Evolutionary conservation across 495 filamentous ascomycete genomes (phyloP).

Genomic region (Hyaloscypha hepaticicola): DNA sequence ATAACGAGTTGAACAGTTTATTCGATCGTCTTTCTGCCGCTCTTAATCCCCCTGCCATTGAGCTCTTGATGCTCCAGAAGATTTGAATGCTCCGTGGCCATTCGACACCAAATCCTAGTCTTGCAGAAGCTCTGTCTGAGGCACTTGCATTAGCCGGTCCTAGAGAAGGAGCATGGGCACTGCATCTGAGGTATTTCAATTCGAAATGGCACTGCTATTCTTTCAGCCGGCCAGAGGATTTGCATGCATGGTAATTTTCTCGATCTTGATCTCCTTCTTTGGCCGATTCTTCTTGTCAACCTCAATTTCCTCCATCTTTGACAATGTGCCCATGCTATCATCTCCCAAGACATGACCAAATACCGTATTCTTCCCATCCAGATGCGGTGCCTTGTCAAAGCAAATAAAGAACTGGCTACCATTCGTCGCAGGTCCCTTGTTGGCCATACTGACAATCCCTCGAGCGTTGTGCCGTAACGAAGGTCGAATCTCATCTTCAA

Average conservation of each 20-base stretch:
- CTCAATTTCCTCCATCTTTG: conserved; percentile 70
- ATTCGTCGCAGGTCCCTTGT: conserved; percentile 81
- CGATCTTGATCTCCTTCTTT: conserved; percentile 66
- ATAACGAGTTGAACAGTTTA: too few species aligned
- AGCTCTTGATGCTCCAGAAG: too few species aligned
- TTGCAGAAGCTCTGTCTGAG: too few species aligned
- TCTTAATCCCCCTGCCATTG: too few species aligned
- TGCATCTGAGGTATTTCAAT: background rate
- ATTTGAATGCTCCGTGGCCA: too few species aligned
- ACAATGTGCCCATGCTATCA: conserved; percentile 66
- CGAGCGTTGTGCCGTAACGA: conserved; percentile 81
- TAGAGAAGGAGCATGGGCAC: background rate
- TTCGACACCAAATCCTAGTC: too few species aligned
- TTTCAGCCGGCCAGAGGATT: conserved; percentile 81
- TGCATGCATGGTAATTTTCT: conserved; percentile 83
- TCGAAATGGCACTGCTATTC: background rate
- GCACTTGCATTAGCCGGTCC: background rate
- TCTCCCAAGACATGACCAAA: conserved; percentile 78
- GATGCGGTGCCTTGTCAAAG: conserved; percentile 81
- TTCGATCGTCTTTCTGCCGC: too few species aligned
- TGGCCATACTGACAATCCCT: conserved; percentile 92
- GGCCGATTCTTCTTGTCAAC: conserved; percentile 92
- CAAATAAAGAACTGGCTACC: conserved; percentile 94
- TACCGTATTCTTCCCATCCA: conserved; percentile 91
- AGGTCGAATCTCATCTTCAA: conserved; percentile 92